Base-by-base conservation (phyloP, 768 basidiomycete genomes). In the Suillus variegatus region DNA sequence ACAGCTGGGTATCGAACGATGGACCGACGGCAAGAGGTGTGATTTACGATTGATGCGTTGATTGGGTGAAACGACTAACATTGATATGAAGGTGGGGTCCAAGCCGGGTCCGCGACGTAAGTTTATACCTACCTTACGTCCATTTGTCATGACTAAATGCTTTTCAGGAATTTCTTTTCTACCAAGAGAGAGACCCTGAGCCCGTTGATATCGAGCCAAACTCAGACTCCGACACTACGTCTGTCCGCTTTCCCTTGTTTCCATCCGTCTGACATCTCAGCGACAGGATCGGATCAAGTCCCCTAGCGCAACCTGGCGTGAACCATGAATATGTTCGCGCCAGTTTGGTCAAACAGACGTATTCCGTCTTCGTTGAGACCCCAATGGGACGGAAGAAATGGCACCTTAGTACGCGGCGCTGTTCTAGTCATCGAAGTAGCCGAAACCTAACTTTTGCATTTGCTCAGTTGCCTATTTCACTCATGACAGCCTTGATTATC, bases 331-430 rank as follows among this genome's bases (percentile, higher is more conserved):
- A 71, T 36, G 70, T 70, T 25, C 80, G 82, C 55, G 78, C 83
- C 62, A 84, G 88, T 58, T 82, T 93, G 36, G 83, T 91, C 64
- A 93, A 93, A 71, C 91, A 93, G 74, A 93, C 91, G 0, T 93
- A 91, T 73, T 92, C 90, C 9, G 91, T 91, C 36, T 90, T 83
- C 69, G 88, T 92, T 44, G 83, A 89, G n/a, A 88, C 86, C 3
- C 70, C 82, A 22, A 77, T 80, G 63, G 90, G 90, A n/a, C 84
- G 84, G 64, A 82, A 88, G 67, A 93, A 93, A 70, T 93, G 91
- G 91, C 91, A 93, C 69, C 81, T 93, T 40, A 92, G 91, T 92
- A 74, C 61, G 88, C 77, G 16, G 47, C 65, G 54, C 67, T 69
- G 28, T 60, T 63, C 55, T 43, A 44, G 41, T 49, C 7, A 43